Evolutionary conservation across 495 filamentous ascomycete genomes (phyloP), one percentile per base, ranked within the genome.

Genomic region (Penicillium fimorum): DNA sequence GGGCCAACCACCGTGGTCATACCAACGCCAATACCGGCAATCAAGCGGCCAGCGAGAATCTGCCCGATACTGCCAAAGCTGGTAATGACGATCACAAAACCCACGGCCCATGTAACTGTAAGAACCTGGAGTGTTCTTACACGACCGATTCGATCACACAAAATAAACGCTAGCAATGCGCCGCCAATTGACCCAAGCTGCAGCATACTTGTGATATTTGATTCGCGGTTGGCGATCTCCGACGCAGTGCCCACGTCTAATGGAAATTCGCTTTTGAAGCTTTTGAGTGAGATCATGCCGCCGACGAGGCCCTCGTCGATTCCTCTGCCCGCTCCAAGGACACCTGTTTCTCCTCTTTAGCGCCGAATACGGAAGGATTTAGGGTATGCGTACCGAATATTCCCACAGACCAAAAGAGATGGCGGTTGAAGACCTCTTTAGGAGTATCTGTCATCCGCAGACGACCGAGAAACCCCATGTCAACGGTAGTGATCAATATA

Each of bases 231-330:
- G 20, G 82, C 79, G 17, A 52, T 43, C 27, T 50, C 47, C 0
- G 37, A 15, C 17, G 65, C n/a, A 62, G 62, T 42, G 62, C 66
- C 60, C 75, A 75, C 18, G 68, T 73, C 44, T 66, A 65, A 47
- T 78, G 76, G 50, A 76, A 68, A 67, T 79, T 81, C 40, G 66
- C 62, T 57, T 54, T 79, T 72, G 61, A 86, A 87, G 50, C 79
- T 70, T 29, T 74, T 68, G 35, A 29, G 80, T 55, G 76, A 76
- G 54, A 84, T 75, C 29, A 81, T 80, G 11, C 80, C 82, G 27
- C 74, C 78, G 62, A 84, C 84, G 18, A 85, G 69, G n/a, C 82
- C 83, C 60, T 86, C 83, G 53, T 86, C 83, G 11, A 86, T 70
- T n/a, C 82, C 83, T 38, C 82, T 75, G 18, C 82, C 82, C 13